phyloP scores from a whole-genome alignment of 139 green algal genomes.

The Coelastrella sp. region DNA sequence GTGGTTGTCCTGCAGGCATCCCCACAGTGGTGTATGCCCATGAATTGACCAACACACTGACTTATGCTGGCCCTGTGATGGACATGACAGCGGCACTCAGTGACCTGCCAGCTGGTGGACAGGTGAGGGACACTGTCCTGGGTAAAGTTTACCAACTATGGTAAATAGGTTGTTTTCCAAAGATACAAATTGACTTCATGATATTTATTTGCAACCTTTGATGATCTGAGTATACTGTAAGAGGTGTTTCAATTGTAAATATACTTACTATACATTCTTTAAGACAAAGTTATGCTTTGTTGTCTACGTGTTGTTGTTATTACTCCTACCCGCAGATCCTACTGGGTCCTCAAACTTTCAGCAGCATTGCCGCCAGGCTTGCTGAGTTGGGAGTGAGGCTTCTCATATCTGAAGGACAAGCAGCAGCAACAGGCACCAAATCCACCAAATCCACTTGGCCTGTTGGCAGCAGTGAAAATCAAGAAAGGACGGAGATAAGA shows the following conservation, averaged over 20 bases:
- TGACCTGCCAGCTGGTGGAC: slow-evolving; percentile 40
- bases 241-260: no score
- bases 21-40: slow-evolving; percentile 35
- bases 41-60: slow-evolving; percentile 25
- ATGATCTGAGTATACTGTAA: neutral
- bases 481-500: no score
- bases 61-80: slow-evolving; percentile 38
- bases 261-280: no score
- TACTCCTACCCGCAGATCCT: slow-evolving; percentile 2
- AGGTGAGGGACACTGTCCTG: slow-evolving; percentile 29
- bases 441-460: neutral
- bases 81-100: slow-evolving; percentile 14
- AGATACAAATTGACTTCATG: no score
- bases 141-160: no score
- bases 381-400: slow-evolving; percentile 36
- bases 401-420: neutral
- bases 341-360: slow-evolving; percentile 39
- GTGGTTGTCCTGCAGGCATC: slow-evolving; percentile 24
- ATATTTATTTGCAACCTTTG: no score
- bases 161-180: no score
- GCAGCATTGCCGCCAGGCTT: slow-evolving; percentile 39
- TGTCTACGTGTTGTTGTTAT: no score
- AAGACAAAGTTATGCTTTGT: no score
- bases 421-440: neutral
- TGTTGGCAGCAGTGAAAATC: no score